phyloP scores from a whole-genome alignment of 177 flowering plant genomes.

The Tripterygium wilfordii region DNA sequence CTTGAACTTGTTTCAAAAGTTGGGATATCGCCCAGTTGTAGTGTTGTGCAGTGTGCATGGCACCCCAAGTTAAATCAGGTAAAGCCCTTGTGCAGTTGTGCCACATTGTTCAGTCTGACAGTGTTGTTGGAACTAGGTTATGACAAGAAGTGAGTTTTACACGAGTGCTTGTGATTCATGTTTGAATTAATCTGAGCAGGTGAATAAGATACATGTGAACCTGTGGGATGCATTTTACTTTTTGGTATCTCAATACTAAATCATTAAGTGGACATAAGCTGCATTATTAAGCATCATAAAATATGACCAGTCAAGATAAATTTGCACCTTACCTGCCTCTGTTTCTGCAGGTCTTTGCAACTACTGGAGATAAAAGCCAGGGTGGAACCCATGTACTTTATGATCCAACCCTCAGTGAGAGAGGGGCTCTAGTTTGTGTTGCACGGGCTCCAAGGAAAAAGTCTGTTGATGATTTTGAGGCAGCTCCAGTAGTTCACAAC shows the following conservation, averaged over 20 bases:
- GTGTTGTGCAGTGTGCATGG: conserved; percentile 96
- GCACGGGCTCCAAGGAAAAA: conserved; percentile 96
- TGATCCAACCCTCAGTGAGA: conserved; percentile 86
- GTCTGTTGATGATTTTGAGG: conserved; percentile 85
- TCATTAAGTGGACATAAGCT: too few species aligned
- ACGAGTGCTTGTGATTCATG: too few species aligned
- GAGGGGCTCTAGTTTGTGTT: conserved; percentile 97
- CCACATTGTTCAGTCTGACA: neutral
- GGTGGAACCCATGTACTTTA: conserved; percentile 92
- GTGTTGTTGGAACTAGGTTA: neutral
- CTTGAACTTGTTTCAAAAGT: conserved; percentile 89
- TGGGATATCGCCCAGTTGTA: conserved; percentile 85
- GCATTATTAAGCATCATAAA: too few species aligned
- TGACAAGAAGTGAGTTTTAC: too few species aligned
- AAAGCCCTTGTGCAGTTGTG: neutral
- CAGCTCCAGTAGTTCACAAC: conserved; percentile 80
- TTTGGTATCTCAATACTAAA: too few species aligned
- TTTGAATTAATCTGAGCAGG: too few species aligned
- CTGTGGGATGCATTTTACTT: neutral
- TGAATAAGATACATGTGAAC: too few species aligned
- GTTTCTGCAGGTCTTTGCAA: conserved; percentile 68
- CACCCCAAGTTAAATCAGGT: conserved; percentile 98
- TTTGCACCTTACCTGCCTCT: conserved; percentile 1
- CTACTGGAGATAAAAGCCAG: conserved; percentile 77
- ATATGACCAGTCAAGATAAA: too few species aligned